Evolutionary conservation across 257 asterid genomes (phyloP).

Genomic region (Salvia miltiorrhiza): DNA sequence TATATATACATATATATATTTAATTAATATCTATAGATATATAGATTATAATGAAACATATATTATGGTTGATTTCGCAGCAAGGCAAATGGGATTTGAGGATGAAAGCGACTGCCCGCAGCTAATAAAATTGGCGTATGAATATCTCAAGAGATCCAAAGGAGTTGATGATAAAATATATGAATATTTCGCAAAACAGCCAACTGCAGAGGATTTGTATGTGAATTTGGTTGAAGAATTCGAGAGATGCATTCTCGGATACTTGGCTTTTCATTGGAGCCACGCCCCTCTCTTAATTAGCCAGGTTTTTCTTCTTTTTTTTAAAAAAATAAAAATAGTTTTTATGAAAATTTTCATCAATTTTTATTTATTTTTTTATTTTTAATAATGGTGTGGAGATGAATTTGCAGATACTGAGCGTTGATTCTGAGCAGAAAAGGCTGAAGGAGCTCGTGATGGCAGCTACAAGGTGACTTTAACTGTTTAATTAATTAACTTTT

Average conservation of each 20-base stretch:
- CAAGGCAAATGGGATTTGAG: conserved; percentile 75
- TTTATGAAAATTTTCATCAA: too few relatives aligned
- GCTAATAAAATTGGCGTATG: conserved; percentile 49
- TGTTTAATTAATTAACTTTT: not conserved
- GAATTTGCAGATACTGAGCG: conserved; percentile 57
- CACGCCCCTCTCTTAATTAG: conserved; percentile 55
- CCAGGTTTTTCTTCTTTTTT: conserved; percentile 36
- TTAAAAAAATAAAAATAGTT: too few relatives aligned
- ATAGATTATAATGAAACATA: not conserved
- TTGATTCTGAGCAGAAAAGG: conserved; percentile 64
- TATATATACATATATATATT: not conserved
- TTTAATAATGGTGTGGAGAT: not conserved
- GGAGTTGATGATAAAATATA: conserved; percentile 61
- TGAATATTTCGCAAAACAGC: conserved; percentile 51
- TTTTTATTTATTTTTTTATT: not conserved
- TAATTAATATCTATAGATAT: not conserved
- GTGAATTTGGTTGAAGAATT: conserved; percentile 74
- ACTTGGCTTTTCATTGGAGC: conserved; percentile 84
- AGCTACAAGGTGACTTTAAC: conserved; percentile 69
- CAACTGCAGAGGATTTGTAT: conserved; percentile 48
- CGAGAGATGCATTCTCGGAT: conserved; percentile 82
- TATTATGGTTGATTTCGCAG: conserved; percentile 29
- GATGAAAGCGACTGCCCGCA: conserved; percentile 66
- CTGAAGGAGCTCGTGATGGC: conserved; percentile 79
- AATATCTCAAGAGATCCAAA: conserved; percentile 60